Base-by-base conservation (phyloP, 306 rosid genomes). In the Geum urbanum region DNA sequence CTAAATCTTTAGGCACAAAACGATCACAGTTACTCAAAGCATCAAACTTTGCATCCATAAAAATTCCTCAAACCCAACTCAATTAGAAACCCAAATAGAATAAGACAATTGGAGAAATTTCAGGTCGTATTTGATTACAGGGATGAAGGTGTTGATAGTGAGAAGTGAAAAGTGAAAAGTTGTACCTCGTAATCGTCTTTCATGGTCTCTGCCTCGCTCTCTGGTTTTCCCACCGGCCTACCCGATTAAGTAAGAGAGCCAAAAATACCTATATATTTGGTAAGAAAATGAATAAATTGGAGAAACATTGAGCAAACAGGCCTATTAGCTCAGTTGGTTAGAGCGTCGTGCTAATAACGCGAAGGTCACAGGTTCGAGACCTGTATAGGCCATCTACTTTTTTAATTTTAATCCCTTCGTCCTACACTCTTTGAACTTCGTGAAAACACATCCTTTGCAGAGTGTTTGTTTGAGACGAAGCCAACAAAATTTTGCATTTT, bases 301-400 rank as follows among this genome's bases (percentile, higher is more conserved):
- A 2, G 4, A 6, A 2, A 0, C 0, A 6, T 5, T 0, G 0
- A 0, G 2, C 12, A 0, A n/a, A 8, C 0, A 0, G 87, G 88
- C 88, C 88, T 74, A 83, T 83, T 83, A 81, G 88, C 84, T 86
- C 86, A 82, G 86, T 16, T 81, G 88, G 91, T 86, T 86, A 83
- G 91, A 86, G 86, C 88, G 86, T 80, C 87, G 91, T 81, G 88
- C 88, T 86, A 86, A 83, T 83, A 80, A 86, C 90, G 87, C 87
- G 87, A 82, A 82, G 86, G 89, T 85, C 83, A 73, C 85, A 86
- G 84, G 87, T 83, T 80, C 87, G 90, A 86, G 77, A 78, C 90
- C 86, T 83, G 84, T 75, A 83, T 83, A 77, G 90, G 84, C 90
- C 90, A 83, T 0, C 0, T 2, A 0, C 1, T 18, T 15, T 59